Percentiles rank a stretch among this genome's conserved stretches.
Conservation (phyloP, 352 stramenopile species). For the Pythium brachiatum region DNA sequence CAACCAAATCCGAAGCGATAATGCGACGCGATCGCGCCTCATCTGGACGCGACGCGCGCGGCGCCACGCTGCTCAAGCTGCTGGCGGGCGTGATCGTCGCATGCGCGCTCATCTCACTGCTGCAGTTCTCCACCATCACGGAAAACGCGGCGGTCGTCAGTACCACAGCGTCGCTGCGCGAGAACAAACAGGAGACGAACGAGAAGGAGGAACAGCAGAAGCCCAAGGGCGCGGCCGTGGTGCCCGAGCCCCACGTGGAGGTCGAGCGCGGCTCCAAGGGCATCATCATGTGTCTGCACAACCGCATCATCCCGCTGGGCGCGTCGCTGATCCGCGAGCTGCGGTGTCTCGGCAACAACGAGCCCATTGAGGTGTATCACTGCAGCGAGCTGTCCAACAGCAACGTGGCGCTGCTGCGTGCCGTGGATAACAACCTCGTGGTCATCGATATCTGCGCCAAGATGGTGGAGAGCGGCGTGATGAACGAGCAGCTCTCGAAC, state of each 20-base stretch:
- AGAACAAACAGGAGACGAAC: neutral
- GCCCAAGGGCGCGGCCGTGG: slow-evolving; percentile 5
- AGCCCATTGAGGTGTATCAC: slow-evolving; percentile 33
- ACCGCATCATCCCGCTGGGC: slow-evolving; percentile 29
- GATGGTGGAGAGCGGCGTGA: slow-evolving; percentile 19
- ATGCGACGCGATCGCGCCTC: slow-evolving; percentile 22
- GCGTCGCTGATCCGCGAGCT: slow-evolving; percentile 33
- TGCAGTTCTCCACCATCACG: slow-evolving; percentile 20
- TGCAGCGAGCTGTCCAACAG: slow-evolving; percentile 25
- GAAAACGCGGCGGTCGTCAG: neutral
- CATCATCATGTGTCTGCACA: slow-evolving; percentile 35
- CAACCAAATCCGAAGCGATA: neutral
- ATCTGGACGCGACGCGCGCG: slow-evolving; percentile 15
- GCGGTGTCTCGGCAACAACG: slow-evolving; percentile 26
- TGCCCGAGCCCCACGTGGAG: slow-evolving; percentile 10
- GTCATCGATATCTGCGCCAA: slow-evolving; percentile 34
- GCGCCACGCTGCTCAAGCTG: slow-evolving; percentile 17
- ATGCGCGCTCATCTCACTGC: slow-evolving; percentile 18
- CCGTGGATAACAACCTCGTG: slow-evolving; percentile 25
- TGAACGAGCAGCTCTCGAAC: slow-evolving; percentile 18
- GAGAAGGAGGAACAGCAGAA: neutral
- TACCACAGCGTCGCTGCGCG: slow-evolving; percentile 14
- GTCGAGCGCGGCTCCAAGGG: slow-evolving; percentile 21
- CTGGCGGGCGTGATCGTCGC: slow-evolving; percentile 20
- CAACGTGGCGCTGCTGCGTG: slow-evolving; percentile 16